Conservation (phyloP, 2,329 filamentous ascomycete species). For the Pyricularia pennisetigena region DNA sequence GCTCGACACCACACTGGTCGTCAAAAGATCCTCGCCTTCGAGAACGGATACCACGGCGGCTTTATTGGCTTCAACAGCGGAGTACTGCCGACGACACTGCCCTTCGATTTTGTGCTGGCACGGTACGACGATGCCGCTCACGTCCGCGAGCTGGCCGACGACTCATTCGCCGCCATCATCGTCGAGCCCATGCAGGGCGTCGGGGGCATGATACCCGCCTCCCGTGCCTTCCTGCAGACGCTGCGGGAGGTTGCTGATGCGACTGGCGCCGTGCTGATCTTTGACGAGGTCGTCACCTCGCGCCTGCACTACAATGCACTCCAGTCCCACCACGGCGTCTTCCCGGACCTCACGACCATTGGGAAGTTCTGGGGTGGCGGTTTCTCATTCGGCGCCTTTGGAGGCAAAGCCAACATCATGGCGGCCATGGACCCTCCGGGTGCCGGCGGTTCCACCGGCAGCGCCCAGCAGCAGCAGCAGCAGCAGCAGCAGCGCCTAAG, state of each 20-base stretch:
- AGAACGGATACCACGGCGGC: slow-evolving; percentile 40
- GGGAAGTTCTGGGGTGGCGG: slow-evolving; percentile 52
- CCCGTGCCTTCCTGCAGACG: slow-evolving; percentile 38
- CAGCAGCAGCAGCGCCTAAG: slow-evolving; percentile 17
- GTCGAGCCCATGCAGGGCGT: slow-evolving; percentile 57
- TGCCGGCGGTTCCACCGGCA: slow-evolving; percentile 38
- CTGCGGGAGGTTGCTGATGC: slow-evolving; percentile 29
- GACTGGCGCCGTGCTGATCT: slow-evolving; percentile 47
- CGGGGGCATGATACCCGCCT: slow-evolving; percentile 44
- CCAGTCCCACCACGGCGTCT: slow-evolving; percentile 47
- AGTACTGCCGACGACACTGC: slow-evolving; percentile 19
- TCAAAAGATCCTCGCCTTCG: slow-evolving; percentile 37
- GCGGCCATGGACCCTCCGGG: slow-evolving; percentile 49
- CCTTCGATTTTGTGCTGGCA: slow-evolving; percentile 46
- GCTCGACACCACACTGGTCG: slow-evolving; percentile 34
- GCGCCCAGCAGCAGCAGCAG: slow-evolving; percentile 4
- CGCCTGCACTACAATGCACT: slow-evolving; percentile 42
- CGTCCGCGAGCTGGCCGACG: slow-evolving; percentile 19
- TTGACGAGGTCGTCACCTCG: slow-evolving; percentile 65
- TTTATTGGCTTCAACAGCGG: slow-evolving; percentile 22
- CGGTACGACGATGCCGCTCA: slow-evolving; percentile 44
- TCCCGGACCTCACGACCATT: slow-evolving; percentile 44
- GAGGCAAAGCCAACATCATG: slow-evolving; percentile 58
- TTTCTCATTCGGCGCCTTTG: slow-evolving; percentile 49
- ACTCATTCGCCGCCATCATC: slow-evolving; percentile 49